Evolutionary conservation across 345 rosid genomes (phyloP).

Genomic region (Pistacia atlantica): DNA sequence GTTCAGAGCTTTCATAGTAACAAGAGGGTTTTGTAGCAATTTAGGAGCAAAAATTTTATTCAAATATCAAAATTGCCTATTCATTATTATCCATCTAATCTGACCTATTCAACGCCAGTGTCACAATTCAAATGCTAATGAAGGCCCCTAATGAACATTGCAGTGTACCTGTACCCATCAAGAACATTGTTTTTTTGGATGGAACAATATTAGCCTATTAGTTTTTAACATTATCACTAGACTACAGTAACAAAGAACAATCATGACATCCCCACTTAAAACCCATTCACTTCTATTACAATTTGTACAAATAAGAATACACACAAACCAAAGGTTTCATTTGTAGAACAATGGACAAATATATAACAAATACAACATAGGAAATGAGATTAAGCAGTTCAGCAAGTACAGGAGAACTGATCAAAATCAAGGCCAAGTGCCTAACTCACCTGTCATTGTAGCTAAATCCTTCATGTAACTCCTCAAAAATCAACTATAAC

Average conservation of each 20-base stretch:
- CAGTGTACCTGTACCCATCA: too few species aligned
- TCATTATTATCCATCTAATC: neutral
- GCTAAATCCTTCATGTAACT: constrained; percentile 21
- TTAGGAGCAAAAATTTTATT: neutral
- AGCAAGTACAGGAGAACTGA: constrained; percentile 15
- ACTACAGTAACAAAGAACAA: neutral
- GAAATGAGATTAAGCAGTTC: constrained; percentile 15
- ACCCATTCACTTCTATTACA: constrained; percentile 7
- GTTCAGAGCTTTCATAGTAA: neutral
- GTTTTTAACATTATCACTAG: neutral
- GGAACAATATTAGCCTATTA: too few species aligned
- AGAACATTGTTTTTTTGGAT: too few species aligned
- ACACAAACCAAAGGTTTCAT: constrained; percentile 13
- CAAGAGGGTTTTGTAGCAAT: neutral
- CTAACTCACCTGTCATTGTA: constrained; percentile 21
- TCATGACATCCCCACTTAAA: constrained; percentile 2
- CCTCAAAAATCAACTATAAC: constrained; percentile 10
- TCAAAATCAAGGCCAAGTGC: constrained; percentile 14
- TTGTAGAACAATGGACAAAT: constrained; percentile 11
- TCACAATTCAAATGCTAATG: too few species aligned
- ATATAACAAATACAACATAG: constrained; percentile 22
- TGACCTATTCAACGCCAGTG: too few species aligned
- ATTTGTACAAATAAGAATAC: constrained; percentile 18
- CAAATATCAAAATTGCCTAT: neutral
- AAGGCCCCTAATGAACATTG: too few species aligned